Evolutionary conservation across 1,139 yeast species (phyloP).

Genomic region (Geotrichum aggregatum): DNA sequence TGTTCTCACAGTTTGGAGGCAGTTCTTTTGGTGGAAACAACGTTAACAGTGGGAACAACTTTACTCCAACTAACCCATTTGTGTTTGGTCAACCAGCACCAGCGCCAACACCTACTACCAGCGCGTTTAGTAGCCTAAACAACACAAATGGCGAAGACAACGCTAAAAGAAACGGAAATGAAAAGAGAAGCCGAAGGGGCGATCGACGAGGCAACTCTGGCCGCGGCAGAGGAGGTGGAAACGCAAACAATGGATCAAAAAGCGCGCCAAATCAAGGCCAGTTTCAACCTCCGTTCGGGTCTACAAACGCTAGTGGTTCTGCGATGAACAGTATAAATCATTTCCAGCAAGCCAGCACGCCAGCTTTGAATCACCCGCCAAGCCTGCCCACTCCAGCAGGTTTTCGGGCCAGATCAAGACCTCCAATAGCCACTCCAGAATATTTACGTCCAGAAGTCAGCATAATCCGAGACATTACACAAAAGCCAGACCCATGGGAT

Average conservation of each 20-base stretch:
- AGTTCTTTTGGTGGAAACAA: slow-evolving; percentile 11
- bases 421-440: slow-evolving; percentile 8
- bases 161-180: neutral
- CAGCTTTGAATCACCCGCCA: slow-evolving; percentile 16
- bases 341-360: slow-evolving; percentile 13
- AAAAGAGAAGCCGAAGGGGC: neutral
- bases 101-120: neutral
- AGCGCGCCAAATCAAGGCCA: slow-evolving; percentile 1
- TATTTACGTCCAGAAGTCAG: slow-evolving; percentile 10
- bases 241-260: slow-evolving; percentile 5
- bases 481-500: slow-evolving; percentile 48
- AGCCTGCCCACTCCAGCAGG: slow-evolving; percentile 21
- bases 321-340: slow-evolving; percentile 12
- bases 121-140: slow-evolving; percentile 8
- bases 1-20: slow-evolving; percentile 13
- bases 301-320: neutral
- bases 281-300: slow-evolving; percentile 5
- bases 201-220: slow-evolving; percentile 8
- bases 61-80: slow-evolving; percentile 9
- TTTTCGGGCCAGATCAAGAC: slow-evolving; percentile 15
- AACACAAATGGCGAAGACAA: neutral
- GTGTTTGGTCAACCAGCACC: slow-evolving; percentile 11
- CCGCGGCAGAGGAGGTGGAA: slow-evolving; percentile 11
- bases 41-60: slow-evolving; percentile 2
- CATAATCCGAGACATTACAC: slow-evolving; percentile 10